Evolutionary conservation across 768 basidiomycete species (phyloP), one percentile per base, ranked within the genome.

Genomic region (Suillus paluster): DNA sequence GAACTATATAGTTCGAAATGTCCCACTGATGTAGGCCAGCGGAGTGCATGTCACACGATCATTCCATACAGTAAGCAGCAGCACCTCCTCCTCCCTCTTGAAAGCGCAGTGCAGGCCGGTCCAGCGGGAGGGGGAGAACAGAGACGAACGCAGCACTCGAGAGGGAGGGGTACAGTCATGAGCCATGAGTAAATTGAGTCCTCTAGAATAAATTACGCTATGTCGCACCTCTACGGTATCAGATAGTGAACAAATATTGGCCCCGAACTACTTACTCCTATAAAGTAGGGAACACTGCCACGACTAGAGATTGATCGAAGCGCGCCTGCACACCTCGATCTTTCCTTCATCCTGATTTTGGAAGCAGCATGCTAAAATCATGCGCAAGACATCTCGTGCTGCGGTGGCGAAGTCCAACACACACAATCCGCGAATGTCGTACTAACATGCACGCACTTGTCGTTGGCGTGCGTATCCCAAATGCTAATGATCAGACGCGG

Each of bases 101-200:
- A 30, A 6, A 30, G 30, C 30, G 30, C 30, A 30, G 30, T 30
- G 6, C 30, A 3, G 30, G 30, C 30, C 30, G 30, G 30, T 30
- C 30, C 30, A 83, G 19, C n/a, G 19, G 41, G 41, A 42, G 9
- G 3, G 19, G 19, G n/a, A n/a, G 41, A 42, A 9, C 19, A 42
- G 41, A 9, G 19, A n/a, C 9, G n/a, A 4, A 42, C 6, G 12
- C 6, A 2, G 21, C 6, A 46, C 12, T 25, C 7, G 14, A 7
- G 15, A n/a, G 42, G 41, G 42, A 21, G n/a, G 39, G 39, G 39
- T 41, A 45, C 21, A 45, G 5, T 23, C 45, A 23, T 46, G 21
- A 23, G 12, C 2, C 14, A 46, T 23, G 42, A 45, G 23, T 46
- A 12, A 3, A 46, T 14, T 46, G 21, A 21, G 21, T 46, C 12